Evolutionary conservation across 73 alveolate species (phyloP).

Genomic region (Paramecium sonneborni): DNA sequence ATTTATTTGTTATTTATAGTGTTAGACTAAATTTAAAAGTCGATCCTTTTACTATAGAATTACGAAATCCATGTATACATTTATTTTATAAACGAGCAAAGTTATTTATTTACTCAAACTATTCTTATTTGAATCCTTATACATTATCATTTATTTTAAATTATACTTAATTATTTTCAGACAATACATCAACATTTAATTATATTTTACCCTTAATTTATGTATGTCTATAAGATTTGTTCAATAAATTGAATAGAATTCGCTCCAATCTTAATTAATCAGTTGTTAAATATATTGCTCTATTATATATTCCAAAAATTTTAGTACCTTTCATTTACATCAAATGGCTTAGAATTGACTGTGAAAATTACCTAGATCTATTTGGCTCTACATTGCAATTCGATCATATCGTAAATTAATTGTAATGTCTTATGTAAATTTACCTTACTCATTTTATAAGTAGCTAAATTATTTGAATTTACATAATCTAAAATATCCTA

Average conservation of each 20-base stretch:
- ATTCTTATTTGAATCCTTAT: neutral
- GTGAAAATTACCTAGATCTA: neutral
- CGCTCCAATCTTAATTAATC: neutral
- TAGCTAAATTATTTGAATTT: neutral
- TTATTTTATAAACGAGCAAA: neutral
- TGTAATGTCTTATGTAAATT: neutral
- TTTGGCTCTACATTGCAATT: neutral
- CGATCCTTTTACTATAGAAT: neutral
- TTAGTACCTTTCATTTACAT: neutral
- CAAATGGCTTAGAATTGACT: neutral
- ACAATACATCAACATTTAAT: neutral
- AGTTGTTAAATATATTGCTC: neutral
- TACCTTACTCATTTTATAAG: neutral
- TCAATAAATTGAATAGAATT: neutral
- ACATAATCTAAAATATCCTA: neutral
- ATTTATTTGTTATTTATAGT: neutral
- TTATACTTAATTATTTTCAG: neutral
- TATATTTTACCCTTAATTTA: neutral
- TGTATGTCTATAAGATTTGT: slow-evolving; percentile 38
- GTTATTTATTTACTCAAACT: neutral
- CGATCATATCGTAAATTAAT: neutral
- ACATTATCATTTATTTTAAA: neutral
- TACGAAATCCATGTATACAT: neutral
- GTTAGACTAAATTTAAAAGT: neutral
- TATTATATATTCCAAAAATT: neutral